Evolutionary conservation across 345 rosid species (phyloP), one percentile per base, ranked within the genome.

Genomic region (Aurinia saxatilis): DNA sequence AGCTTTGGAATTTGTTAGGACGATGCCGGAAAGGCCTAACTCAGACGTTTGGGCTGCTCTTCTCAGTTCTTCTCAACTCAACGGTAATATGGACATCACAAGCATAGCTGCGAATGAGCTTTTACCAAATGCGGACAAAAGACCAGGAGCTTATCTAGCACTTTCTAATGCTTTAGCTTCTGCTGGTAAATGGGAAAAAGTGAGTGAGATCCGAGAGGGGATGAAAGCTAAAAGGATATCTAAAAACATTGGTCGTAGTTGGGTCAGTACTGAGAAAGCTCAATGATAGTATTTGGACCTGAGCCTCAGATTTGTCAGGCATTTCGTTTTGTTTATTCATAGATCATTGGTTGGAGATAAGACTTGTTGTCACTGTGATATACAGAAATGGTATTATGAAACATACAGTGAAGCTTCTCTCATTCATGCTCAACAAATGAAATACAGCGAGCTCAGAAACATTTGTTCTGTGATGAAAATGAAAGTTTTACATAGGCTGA

Each of bases 1-100:
- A 48, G 96, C 95, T 6, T 84, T 92, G 75, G 77, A 81, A 37
- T 73, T 87, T 58, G 84, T 82, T 18, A 71, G 59, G 73, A 63
- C 60, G 33, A 87, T 92, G 75, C 86, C 89, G 1, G 80, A 83
- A 80, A 81, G 67, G 59, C 91, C 93, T 38, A 80, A 73, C 72
- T 76, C 86, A 10, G 98, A 92, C 76, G 88, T 92, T 59, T 92
- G 95, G 95, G 88, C 95, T 36, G 91, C 93, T 62, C 77, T 92
- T 62, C 86, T 92, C 9, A 89, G 93, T 66, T 79, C 95, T 5
- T 87, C 85, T 76, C 84, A 75, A 63, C 51, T 91, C 18, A 87
- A 88, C 47, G 89, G 83, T 41, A 50, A 81, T 46, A 60, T 78
- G 27, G 95, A 85, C 63, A 70, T 89, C 62, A 90, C 96, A 35